Evolutionary conservation across 768 basidiomycete species (phyloP).

Genomic region (Lentinula aciculospora): DNA sequence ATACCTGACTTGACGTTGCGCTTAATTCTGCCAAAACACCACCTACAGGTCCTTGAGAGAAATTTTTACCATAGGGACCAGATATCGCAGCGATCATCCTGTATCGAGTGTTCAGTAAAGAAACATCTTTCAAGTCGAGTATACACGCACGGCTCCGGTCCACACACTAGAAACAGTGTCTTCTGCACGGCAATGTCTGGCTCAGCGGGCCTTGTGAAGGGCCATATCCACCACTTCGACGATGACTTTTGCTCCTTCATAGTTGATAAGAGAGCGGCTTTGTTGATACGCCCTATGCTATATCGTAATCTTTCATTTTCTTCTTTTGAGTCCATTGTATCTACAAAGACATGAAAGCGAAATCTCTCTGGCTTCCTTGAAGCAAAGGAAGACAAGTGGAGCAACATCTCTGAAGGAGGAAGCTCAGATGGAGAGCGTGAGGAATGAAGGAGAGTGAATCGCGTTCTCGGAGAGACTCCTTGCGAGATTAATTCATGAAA

Average conservation of each 20-base stretch:
- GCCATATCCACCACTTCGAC: conserved; percentile 29
- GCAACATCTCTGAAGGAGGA: conserved; percentile 60
- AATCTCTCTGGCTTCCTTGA: conserved; percentile 49
- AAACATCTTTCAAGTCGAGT: not conserved
- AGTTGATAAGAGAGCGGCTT: conserved; percentile 37
- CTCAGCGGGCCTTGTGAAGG: conserved; percentile 18
- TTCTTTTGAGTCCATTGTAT: conserved; percentile 23
- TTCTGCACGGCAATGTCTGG: conserved; percentile 21
- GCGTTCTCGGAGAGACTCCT: conserved; percentile 30
- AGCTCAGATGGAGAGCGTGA: conserved; percentile 58
- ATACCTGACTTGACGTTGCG: conserved; percentile 55
- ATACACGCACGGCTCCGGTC: conserved; percentile 69
- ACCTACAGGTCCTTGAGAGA: conserved; percentile 67
- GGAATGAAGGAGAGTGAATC: conserved; percentile 70
- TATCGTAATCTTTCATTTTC: conserved; percentile 20
- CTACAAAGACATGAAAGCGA: conserved; percentile 57
- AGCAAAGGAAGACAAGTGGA: conserved; percentile 45
- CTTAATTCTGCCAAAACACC: conserved; percentile 66
- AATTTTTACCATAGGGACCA: conserved; percentile 71
- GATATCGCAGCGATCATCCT: conserved; percentile 77
- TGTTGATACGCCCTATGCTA: conserved; percentile 50
- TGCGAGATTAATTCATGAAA: conserved; percentile 46
- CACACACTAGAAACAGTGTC: conserved; percentile 72
- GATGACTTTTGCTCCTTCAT: conserved; percentile 23
- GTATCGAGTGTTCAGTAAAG: conserved; percentile 9